Conservation (phyloP, 108 stramenopile genomes). For the Cyclostephanos tholiformis region DNA sequence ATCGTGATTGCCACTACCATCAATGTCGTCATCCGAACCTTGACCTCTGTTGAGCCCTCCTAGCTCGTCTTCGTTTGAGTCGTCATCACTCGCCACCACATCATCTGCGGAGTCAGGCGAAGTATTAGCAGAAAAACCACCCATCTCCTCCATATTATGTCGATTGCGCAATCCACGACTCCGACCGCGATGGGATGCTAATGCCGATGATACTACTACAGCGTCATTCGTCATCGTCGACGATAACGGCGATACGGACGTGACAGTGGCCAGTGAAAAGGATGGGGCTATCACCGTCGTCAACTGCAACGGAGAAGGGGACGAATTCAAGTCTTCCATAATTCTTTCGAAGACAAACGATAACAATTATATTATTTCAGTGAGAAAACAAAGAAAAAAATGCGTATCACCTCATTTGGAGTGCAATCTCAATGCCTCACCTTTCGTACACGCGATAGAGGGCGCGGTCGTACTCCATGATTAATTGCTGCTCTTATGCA, state of each 20-base stretch:
- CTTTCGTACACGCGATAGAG: slow-evolving; percentile 37
- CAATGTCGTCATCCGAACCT: not conserved
- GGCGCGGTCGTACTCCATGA: slow-evolving; percentile 57
- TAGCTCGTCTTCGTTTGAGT: not conserved
- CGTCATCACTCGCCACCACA: not conserved
- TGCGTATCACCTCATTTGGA: not conserved
- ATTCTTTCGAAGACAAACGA: slow-evolving; percentile 43
- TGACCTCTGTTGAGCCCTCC: not conserved
- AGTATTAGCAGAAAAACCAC: not conserved
- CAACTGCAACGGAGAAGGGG: slow-evolving; percentile 38
- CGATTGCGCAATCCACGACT: slow-evolving; percentile 1
- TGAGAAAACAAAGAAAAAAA: not conserved
- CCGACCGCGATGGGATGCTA: slow-evolving; percentile 4
- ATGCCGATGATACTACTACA: not conserved
- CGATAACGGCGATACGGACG: not conserved
- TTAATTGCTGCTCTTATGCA: slow-evolving; percentile 2
- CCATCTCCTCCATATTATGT: not conserved
- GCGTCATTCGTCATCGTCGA: slow-evolving; percentile 1
- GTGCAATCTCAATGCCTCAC: not conserved
- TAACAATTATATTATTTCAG: not conserved
- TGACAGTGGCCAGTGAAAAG: not conserved
- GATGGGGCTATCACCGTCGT: not conserved
- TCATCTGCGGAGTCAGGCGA: not conserved
- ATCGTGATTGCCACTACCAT: not conserved
- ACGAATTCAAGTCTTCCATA: slow-evolving; percentile 52